Evolutionary conservation across 2,329 filamentous ascomycete species (phyloP).

Genomic region (Penicillium sp.): DNA sequence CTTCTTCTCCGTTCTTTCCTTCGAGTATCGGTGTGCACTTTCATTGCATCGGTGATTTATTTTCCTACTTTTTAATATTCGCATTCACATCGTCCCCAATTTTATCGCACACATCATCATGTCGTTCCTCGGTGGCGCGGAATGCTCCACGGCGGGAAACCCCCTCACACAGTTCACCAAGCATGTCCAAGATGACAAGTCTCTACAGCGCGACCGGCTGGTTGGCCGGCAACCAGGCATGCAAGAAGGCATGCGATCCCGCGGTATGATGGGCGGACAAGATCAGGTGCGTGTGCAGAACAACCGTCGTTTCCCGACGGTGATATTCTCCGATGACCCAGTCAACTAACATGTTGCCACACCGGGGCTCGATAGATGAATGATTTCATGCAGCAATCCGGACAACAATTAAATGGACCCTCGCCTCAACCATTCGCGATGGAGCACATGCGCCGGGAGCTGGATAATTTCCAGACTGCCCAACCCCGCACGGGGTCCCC

Average conservation of each 20-base stretch:
- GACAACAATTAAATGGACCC: slow-evolving; percentile 55
- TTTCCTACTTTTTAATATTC: background rate
- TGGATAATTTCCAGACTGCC: slow-evolving; percentile 54
- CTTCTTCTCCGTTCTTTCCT: slow-evolving; percentile 1
- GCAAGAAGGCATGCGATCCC: slow-evolving; percentile 75
- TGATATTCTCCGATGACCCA: background rate
- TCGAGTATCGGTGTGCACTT: background rate
- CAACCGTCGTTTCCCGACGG: background rate
- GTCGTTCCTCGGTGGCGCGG: slow-evolving; percentile 94
- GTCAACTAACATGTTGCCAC: background rate
- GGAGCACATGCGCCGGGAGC: slow-evolving; percentile 65
- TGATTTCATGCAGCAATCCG: slow-evolving; percentile 81
- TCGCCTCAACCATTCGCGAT: slow-evolving; percentile 62
- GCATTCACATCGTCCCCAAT: background rate
- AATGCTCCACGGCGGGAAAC: slow-evolving; percentile 95
- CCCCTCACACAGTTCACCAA: slow-evolving; percentile 97
- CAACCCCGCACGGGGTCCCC: slow-evolving; percentile 55
- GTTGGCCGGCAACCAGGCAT: slow-evolving; percentile 71
- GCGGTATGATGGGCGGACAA: slow-evolving; percentile 66
- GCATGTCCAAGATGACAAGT: slow-evolving; percentile 94
- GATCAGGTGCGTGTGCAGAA: slow-evolving; percentile 61
- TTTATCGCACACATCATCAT: slow-evolving; percentile 51
- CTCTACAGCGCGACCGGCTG: slow-evolving; percentile 85
- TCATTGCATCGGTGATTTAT: background rate
- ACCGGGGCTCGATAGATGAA: slow-evolving; percentile 65